Conservation (phyloP, 805 yeast genomes). For the Metschnikowia borealis region DNA sequence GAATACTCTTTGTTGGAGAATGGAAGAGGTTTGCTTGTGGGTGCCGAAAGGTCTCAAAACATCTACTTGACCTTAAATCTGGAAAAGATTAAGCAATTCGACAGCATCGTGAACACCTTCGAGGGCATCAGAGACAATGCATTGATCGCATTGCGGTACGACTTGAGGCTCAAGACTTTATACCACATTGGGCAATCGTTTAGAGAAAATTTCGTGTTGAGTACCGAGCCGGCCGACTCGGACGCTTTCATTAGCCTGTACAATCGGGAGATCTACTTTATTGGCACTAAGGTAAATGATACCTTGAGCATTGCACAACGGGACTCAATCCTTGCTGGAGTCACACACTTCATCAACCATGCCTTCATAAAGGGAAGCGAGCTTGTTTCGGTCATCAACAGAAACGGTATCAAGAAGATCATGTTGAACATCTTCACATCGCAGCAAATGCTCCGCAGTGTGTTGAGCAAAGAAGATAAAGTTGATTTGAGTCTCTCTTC, state of each 20-base stretch:
- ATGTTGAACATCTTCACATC: conserved; percentile 59
- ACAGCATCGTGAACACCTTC: conserved; percentile 30
- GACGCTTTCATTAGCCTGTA: conserved; percentile 51
- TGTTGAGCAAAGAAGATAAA: conserved; percentile 47
- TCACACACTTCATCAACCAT: conserved; percentile 49
- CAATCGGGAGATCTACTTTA: conserved; percentile 45
- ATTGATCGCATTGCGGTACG: conserved; percentile 51
- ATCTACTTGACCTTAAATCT: conserved; percentile 33
- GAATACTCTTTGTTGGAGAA: conserved; percentile 42
- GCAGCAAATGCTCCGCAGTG: conserved; percentile 64
- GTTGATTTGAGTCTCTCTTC: conserved; percentile 53
- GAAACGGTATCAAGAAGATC: conserved; percentile 56
- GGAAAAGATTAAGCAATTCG: conserved; percentile 32
- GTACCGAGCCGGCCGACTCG: conserved; percentile 55
- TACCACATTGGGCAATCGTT: conserved; percentile 50
- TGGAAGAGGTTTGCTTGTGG: conserved; percentile 24
- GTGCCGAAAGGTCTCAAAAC: conserved; percentile 22
- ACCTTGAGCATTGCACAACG: conserved; percentile 30
- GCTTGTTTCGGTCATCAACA: conserved; percentile 47
- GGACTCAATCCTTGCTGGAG: conserved; percentile 39
- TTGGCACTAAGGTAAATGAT: conserved; percentile 40
- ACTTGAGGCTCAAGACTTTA: conserved; percentile 50
- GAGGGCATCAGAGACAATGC: conserved; percentile 35
- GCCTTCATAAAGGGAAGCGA: conserved; percentile 51
- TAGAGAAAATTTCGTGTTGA: conserved; percentile 47